Evolutionary conservation across 805 yeast genomes (phyloP).

Genomic region (Candida hungchunana): DNA sequence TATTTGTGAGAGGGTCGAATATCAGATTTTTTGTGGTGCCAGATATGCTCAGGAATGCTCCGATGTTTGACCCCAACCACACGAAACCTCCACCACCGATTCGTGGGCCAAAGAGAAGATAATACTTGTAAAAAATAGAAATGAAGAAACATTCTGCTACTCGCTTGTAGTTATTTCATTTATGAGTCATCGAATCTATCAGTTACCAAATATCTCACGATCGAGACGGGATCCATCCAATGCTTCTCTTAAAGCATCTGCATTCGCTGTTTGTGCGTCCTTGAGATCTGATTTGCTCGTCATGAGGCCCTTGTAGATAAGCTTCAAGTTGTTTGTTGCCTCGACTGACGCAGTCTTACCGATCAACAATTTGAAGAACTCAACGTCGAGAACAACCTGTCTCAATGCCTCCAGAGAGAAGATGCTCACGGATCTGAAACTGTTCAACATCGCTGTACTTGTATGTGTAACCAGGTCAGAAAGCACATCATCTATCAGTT

Average conservation of each 20-base stretch:
- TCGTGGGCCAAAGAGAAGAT: slow-evolving; percentile 49
- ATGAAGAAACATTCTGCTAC: not conserved
- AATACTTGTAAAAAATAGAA: not conserved
- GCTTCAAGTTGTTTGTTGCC: slow-evolving; percentile 17
- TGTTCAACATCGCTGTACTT: slow-evolving; percentile 33
- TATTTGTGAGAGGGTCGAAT: slow-evolving; percentile 89
- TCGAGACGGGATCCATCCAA: slow-evolving; percentile 21
- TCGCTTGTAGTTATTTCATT: not conserved
- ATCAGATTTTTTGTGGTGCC: slow-evolving; percentile 83
- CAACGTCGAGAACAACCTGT: slow-evolving; percentile 51
- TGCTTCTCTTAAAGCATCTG: slow-evolving; percentile 15
- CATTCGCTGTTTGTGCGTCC: slow-evolving; percentile 6
- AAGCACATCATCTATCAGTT: slow-evolving; percentile 41
- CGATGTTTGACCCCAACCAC: slow-evolving; percentile 64
- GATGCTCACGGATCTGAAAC: slow-evolving; percentile 39
- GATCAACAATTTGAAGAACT: slow-evolving; percentile 38
- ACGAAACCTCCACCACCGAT: slow-evolving; percentile 70
- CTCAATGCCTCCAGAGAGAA: slow-evolving; percentile 44
- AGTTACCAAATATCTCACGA: slow-evolving; percentile 21
- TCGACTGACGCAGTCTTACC: slow-evolving; percentile 19
- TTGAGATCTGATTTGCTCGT: slow-evolving; percentile 12
- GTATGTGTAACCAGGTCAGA: slow-evolving; percentile 40
- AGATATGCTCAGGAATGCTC: slow-evolving; percentile 83
- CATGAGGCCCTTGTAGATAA: slow-evolving; percentile 20
- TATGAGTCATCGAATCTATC: not conserved